phyloP scores from a whole-genome alignment of 1,284 basidiomycete genomes.

The Trichosporon sp. region DNA sequence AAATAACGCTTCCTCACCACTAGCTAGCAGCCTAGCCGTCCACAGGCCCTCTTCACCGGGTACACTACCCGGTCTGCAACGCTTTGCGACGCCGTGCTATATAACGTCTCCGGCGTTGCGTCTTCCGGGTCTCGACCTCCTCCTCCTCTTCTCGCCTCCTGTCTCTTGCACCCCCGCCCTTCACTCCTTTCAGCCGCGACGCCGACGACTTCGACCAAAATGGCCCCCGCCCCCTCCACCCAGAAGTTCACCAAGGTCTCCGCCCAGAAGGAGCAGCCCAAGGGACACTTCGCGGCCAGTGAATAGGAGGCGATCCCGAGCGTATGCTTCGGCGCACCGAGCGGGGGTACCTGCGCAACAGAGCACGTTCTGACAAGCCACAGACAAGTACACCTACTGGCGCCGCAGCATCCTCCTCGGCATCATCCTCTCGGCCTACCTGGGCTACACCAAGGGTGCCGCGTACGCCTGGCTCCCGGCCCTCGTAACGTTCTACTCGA shows the following conservation, averaged over 20 bases:
- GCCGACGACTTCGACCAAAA: background rate
- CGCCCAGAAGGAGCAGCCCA: background rate
- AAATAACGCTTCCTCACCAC: background rate
- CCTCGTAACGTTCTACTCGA: conserved; percentile 1
- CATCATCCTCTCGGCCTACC: conserved; percentile 2
- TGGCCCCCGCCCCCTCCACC: conserved; percentile 1
- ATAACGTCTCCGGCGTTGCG: background rate
- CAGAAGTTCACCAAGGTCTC: background rate
- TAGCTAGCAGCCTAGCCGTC: background rate
- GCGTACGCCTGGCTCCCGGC: conserved; percentile 7
- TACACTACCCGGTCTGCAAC: background rate
- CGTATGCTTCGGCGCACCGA: background rate
- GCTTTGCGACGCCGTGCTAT: background rate
- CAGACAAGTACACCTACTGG: conserved; percentile 14
- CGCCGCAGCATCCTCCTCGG: conserved; percentile 17
- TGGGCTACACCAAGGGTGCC: conserved; percentile 10
- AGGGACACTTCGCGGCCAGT: background rate
- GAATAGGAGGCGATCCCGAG: background rate
- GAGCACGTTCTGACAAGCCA: background rate
- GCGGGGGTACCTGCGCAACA: background rate
- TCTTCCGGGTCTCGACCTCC: conserved; percentile 1
- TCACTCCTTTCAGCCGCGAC: background rate
- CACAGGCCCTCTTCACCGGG: background rate
- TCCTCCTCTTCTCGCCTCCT: background rate
- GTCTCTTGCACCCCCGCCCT: background rate